phyloP scores from a whole-genome alignment of 2,329 filamentous ascomycete species.

The Rachicladosporium sp. region DNA sequence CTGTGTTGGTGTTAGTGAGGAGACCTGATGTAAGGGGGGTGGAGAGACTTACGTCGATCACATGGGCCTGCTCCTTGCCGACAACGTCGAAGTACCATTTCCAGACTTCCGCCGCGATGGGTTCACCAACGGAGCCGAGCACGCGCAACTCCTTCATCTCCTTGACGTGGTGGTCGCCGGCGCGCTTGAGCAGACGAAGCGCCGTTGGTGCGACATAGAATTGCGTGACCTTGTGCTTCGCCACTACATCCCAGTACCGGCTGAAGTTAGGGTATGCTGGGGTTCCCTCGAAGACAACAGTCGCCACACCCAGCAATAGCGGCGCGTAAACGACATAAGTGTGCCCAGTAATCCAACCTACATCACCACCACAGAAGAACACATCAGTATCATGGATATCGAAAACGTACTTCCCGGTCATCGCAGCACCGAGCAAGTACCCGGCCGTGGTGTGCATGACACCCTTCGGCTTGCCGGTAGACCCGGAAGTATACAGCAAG shows the following conservation, averaged over 20 bases:
- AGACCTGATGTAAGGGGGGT: too few relatives aligned
- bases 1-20: conserved; percentile 35
- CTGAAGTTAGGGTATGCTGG: conserved; percentile 97
- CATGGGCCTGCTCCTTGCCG: conserved; percentile 82
- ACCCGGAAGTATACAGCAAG: conserved; percentile 94
- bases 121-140: conserved; percentile 89
- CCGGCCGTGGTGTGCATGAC: conserved; percentile 95
- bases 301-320: conserved; percentile 80
- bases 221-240: conserved; percentile 87
- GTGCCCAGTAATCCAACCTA: conserved; percentile 98
- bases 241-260: conserved; percentile 96
- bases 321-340: conserved; percentile 97
- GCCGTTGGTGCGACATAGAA: conserved; percentile 98
- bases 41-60: conserved; percentile 92
- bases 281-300: conserved; percentile 95
- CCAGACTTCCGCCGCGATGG: conserved; percentile 96
- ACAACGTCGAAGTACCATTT: conserved; percentile 98
- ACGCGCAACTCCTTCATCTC: conserved; percentile 83
- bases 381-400: conserved; percentile 89
- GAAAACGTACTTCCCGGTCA: conserved; percentile 96
- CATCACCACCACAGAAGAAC: conserved; percentile 96
- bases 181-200: conserved; percentile 83
- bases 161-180: conserved; percentile 84
- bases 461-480: conserved; percentile 96
- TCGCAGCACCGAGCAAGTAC: conserved; percentile 84